phyloP scores from a whole-genome alignment of 495 filamentous ascomycete species.

The Trypethelium eluteriae region DNA sequence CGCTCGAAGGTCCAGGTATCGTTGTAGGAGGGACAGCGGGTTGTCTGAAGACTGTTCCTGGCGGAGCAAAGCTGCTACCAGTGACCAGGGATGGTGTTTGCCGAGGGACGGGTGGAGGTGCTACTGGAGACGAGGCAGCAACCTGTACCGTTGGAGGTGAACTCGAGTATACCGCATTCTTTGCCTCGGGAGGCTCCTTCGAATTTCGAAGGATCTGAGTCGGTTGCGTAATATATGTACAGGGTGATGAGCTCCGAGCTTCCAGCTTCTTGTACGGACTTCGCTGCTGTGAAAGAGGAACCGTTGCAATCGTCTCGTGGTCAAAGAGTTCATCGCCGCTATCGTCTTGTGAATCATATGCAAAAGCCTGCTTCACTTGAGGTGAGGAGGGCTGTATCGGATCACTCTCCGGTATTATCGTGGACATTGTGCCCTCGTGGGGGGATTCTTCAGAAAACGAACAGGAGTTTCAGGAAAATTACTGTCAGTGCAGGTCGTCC shows the following conservation, averaged over 20 bases:
- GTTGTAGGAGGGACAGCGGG: constrained; percentile 26
- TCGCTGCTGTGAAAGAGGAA: constrained; percentile 41
- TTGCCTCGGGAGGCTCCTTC: background rate
- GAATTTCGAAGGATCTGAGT: constrained; percentile 20
- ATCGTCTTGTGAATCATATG: constrained; percentile 43
- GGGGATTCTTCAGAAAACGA: background rate
- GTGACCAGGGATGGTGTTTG: constrained; percentile 10
- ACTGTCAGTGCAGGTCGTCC: background rate
- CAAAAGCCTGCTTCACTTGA: constrained; percentile 16
- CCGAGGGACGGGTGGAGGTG: constrained; percentile 27
- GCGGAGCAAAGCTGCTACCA: constrained; percentile 48
- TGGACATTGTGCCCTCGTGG: background rate
- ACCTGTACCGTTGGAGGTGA: constrained; percentile 59
- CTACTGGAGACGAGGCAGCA: constrained; percentile 41
- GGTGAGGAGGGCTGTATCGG: constrained; percentile 23
- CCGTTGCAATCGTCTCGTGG: constrained; percentile 53
- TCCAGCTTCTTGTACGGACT: constrained; percentile 15
- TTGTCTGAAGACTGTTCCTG: constrained; percentile 66
- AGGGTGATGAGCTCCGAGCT: constrained; percentile 11
- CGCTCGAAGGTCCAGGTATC: constrained; percentile 16
- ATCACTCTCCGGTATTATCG: constrained; percentile 21
- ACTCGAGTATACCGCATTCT: constrained; percentile 32
- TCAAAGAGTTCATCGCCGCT: constrained; percentile 48
- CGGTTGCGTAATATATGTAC: constrained; percentile 24
- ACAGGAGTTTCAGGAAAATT: background rate